phyloP scores from a whole-genome alignment of 768 basidiomycete species.

The Rhizopogon salebrosus region DNA sequence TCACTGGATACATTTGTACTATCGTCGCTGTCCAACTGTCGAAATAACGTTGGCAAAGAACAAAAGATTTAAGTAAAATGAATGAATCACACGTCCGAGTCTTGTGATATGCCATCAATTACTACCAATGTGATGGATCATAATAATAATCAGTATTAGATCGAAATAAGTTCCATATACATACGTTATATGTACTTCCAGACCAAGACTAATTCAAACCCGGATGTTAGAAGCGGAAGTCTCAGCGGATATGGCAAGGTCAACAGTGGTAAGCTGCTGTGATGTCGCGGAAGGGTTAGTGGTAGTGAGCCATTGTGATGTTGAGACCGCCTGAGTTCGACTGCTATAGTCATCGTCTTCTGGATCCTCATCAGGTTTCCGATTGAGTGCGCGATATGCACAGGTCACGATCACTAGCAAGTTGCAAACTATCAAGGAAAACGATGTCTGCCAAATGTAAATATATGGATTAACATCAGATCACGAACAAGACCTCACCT shows the following conservation, averaged over 20 bases:
- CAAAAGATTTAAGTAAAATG: not conserved
- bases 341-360: constrained; percentile 10
- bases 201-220: not conserved
- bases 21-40: not conserved
- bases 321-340: not conserved
- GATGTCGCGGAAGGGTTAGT: constrained; percentile 5
- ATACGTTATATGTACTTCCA: not conserved
- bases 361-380: not conserved
- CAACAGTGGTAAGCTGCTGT: not conserved
- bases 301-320: constrained; percentile 16
- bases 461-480: not conserved
- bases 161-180: not conserved
- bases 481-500: not conserved
- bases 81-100: no score
- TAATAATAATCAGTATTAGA: not conserved
- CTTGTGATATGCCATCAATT: no score
- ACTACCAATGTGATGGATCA: not conserved
- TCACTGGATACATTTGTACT: no score
- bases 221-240: not conserved
- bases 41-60: not conserved
- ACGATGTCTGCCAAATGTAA: not conserved
- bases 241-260: not conserved
- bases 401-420: constrained; percentile 6
- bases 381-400: not conserved
- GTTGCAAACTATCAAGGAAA: constrained; percentile 7